Conservation (phyloP, 75 land plant genomes). For the Picea sitchensis region DNA sequence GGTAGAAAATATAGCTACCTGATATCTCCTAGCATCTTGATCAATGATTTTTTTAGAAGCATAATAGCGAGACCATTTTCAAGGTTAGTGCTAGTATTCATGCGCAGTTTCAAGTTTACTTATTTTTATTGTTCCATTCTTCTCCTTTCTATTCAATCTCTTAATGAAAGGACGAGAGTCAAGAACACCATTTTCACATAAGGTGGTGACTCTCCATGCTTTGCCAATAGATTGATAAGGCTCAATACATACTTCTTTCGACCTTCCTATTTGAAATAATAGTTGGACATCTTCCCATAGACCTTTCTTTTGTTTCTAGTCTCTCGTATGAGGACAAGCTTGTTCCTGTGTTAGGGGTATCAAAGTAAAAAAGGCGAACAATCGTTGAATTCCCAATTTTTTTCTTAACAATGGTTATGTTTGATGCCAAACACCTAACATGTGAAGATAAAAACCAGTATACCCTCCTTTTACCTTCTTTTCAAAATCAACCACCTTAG, state of each 20-base stretch:
- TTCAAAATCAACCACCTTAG: too few relatives aligned
- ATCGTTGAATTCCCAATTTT: too few relatives aligned
- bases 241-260: slow-evolving; percentile 83
- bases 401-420: too few relatives aligned
- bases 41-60: slow-evolving; percentile 93
- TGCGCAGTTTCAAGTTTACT: slow-evolving; percentile 85
- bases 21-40: slow-evolving; percentile 74
- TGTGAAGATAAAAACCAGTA: too few relatives aligned
- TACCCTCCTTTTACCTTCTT: too few relatives aligned
- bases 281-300: slow-evolving; percentile 94
- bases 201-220: slow-evolving; percentile 96
- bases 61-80: slow-evolving; percentile 93
- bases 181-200: slow-evolving; percentile 82
- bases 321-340: not conserved
- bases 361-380: too few relatives aligned
- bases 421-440: too few relatives aligned
- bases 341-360: too few relatives aligned
- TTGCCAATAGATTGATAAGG: slow-evolving; percentile 87
- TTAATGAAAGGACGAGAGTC: slow-evolving; percentile 78
- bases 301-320: slow-evolving; percentile 88
- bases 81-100: slow-evolving; percentile 72
- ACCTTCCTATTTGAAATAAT: slow-evolving; percentile 73
- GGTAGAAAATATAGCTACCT: slow-evolving; percentile 84
- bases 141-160: slow-evolving; percentile 46
- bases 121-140: slow-evolving; percentile 70